Evolutionary conservation across 169 alveolate species (phyloP).

Genomic region (Eimeria praecox): DNA sequence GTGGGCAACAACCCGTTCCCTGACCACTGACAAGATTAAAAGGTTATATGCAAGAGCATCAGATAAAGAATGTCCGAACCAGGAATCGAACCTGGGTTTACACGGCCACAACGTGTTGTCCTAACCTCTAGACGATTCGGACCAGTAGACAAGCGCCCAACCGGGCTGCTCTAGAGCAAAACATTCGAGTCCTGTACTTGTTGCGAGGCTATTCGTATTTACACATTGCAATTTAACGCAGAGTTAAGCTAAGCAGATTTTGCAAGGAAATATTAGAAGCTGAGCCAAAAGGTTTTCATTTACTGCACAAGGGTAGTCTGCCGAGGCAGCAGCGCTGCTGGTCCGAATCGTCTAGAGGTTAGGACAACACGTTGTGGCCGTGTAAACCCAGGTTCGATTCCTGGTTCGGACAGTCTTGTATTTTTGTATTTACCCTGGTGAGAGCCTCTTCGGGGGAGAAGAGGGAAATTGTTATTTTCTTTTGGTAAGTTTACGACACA

Average conservation of each 20-base stretch:
- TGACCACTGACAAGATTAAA: neutral
- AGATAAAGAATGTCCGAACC: slow-evolving; percentile 92
- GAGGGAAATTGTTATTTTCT: neutral
- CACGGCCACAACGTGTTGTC: slow-evolving; percentile 97
- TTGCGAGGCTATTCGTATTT: neutral
- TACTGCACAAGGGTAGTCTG: too few species aligned
- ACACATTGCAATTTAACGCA: too few species aligned
- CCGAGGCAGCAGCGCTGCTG: neutral
- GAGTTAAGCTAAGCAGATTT: too few species aligned
- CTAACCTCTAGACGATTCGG: slow-evolving; percentile 96
- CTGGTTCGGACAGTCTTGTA: slow-evolving; percentile 94
- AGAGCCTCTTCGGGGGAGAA: neutral
- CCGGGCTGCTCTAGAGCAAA: neutral
- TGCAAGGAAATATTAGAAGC: too few species aligned
- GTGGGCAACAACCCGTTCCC: neutral
- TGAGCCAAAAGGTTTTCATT: too few species aligned
- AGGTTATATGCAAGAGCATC: too few species aligned
- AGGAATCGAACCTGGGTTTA: slow-evolving; percentile 97
- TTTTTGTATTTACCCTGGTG: neutral
- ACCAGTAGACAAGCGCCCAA: slow-evolving; percentile 67
- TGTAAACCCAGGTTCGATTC: slow-evolving; percentile 97
- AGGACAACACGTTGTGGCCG: slow-evolving; percentile 97
- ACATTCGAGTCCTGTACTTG: neutral
- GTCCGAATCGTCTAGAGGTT: slow-evolving; percentile 97
- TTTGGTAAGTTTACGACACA: neutral